Evolutionary conservation across 2,329 filamentous ascomycete genomes (phyloP), one percentile per base, ranked within the genome.

Genomic region (Lasiodiplodia hormozganensis): DNA sequence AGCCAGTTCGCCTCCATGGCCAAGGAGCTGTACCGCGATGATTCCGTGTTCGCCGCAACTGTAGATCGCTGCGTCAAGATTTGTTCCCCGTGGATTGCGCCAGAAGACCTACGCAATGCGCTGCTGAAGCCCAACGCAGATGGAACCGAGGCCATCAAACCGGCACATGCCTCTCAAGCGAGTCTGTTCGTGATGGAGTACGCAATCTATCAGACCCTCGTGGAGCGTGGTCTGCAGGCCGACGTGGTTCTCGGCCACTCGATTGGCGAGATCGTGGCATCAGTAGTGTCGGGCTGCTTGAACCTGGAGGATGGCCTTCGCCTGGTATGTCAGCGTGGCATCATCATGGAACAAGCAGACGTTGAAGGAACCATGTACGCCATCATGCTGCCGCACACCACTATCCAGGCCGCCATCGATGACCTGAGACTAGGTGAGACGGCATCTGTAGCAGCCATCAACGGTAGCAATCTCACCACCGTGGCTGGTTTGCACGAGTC

Each of bases 191-290:
- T 40, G 2, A 40, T 40, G 3, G 36, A 40, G 14, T 40, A 40
- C 36, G 36, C 36, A 40, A 40, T 40, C 12, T 16, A 40, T 14
- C 36, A 40, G 36, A 5, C 12, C 14, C 36, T 40, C 3, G 11
- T 40, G 3, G 36, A 14, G 47, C 47, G 47, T 23, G 78, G 78
- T 0, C 28, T 79, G 0, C 34, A 57, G 1, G 79, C 80, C 1
- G 64, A 74, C 11, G 80, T 79, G 0, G 73, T 82, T 7, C 76
- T 82, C 43, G 81, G 81, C 1, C 81, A 82, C 66, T 82, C 81
- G 1, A 76, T 81, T 4, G 81, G 81, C 2, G 81, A 83, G 66
- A 79, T 81, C 7, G 80, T 80, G 2, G 80, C 80, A 2, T 70
- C 77, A 2, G 79, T 81, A 8, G 74, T 71, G 2, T 76, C 76